Base-by-base conservation (phyloP, 805 yeast genomes). In the Candida fluviatilis region DNA sequence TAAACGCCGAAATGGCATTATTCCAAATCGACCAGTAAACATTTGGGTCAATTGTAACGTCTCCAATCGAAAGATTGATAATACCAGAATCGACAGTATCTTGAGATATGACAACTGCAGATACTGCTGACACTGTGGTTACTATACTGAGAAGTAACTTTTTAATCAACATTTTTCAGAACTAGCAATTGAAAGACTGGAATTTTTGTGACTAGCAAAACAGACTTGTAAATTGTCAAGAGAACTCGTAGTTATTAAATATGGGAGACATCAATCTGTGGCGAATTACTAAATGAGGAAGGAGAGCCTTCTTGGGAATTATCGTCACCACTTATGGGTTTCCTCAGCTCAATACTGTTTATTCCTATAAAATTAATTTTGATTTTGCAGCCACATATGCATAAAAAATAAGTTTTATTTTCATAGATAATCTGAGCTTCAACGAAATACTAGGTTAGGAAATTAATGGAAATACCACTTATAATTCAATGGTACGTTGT, bases 21-120 rank as follows among this genome's bases (percentile, higher is more conserved):
- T 50, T 38, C 36, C 47, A 29, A 30, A 51, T 47, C 8, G 52
- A 48, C 49, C 47, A 51, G 26, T 43, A 50, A 13, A 35, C 52
- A 31, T 42, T 45, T 4, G 42, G 25, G 16, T 35, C 39, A 17
- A 46, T 38, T 10, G 39, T 37, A 13, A 38, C 25, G 19, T 30
- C 43, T 13, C 43, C 44, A 27, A 38, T 27, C 4, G 21, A 11
- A 18, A 35, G n/a, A 16, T 18, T 30, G 21, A 35, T 14, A 16
- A 23, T 4, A 28, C 38, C 38, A 4, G n/a, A 3, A 16, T 5
- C 14, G 18, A 18, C 14, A 13, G 38, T 35, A 13, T 35, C 34
- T 29, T 35, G 34, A 21, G 23, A 14, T n/a, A 35, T 29, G 3
- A 6, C 23, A 10, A 18, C 11, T 12, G 37, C 32, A 13, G 15